Evolutionary conservation across 371 early-diverging fungal genomes (phyloP), one percentile per base, ranked within the genome.

Genomic region (Lichtheimia corymbifera): DNA sequence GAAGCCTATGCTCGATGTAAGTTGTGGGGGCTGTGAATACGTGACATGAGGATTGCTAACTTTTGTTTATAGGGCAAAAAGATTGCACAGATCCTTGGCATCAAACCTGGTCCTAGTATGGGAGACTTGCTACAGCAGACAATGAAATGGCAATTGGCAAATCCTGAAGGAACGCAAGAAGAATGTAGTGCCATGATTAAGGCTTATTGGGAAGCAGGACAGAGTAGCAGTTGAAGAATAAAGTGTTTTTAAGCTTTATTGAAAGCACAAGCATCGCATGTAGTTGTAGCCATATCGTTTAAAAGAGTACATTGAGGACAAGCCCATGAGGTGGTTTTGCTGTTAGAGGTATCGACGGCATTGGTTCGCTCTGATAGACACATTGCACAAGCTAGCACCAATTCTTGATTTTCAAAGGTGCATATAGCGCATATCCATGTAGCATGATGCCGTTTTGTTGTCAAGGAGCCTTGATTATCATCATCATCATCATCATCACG

Each of bases 131-230:
- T 93, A 12, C 67, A 77, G 9, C 55, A 65, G 3, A 73, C 91
- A 54, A 88, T 93, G 82, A 79, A 70, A 30, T 93, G 91, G 91
- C 93, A 93, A 72, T 69, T 94, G 42, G 81, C 73, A 1, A 58
- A 89, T 73, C 88, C 89, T 5, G 54, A 72, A 3, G 91, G 88
- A 1, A 82, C 87, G 7, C 67, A 53, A 40, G 83, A 79, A 14
- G 83, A 89, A 50, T 89, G 91, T 56, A 64, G 62, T 62, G 58
- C 71, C n/a, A 73, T 66, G 44, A 68, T 84, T 13, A 62, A 68
- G 50, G 13, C 24, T 18, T 67, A 73, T 49, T 82, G 80, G 77
- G 49, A 63, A 45, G 63, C 47, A 50, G 41, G 40, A 45, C 53
- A 55, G 22, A 47, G 13, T 45, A n/a, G 47, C 5, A 18, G 47